phyloP scores from a whole-genome alignment of 176 grass and related monocot genomes.

The Panicum miliaceum region DNA sequence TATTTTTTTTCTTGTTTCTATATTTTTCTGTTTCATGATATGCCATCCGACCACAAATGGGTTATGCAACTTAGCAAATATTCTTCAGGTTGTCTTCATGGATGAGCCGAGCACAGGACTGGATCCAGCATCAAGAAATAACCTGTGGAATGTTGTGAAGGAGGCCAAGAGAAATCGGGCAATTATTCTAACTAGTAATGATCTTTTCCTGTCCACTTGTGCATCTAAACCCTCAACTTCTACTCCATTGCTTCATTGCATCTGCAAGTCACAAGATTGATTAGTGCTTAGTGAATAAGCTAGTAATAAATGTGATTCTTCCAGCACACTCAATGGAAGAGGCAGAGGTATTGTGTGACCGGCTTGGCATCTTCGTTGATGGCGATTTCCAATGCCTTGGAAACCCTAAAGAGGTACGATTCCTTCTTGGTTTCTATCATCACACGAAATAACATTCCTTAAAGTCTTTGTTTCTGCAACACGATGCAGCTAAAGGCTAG shows the following conservation, averaged over 20 bases:
- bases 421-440: not conserved
- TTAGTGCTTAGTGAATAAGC: not conserved
- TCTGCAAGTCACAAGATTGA: slow-evolving; percentile 16
- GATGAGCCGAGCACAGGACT: slow-evolving; percentile 92
- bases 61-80: slow-evolving; percentile 29
- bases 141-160: slow-evolving; percentile 78
- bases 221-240: slow-evolving; percentile 16
- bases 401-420: slow-evolving; percentile 62
- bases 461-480: not conserved
- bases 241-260: slow-evolving; percentile 1
- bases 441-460: not conserved
- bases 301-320: slow-evolving; percentile 31
- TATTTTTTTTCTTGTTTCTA: slow-evolving; percentile 35
- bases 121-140: slow-evolving; percentile 79
- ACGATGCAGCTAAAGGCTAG: slow-evolving; percentile 50
- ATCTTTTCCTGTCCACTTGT: slow-evolving; percentile 33
- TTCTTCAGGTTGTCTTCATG: slow-evolving; percentile 83
- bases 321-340: slow-evolving; percentile 81
- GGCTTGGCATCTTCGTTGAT: slow-evolving; percentile 61
- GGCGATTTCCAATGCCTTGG: slow-evolving; percentile 71
- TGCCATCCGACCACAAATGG: not conserved
- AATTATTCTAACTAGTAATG: slow-evolving; percentile 76
- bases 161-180: slow-evolving; percentile 66
- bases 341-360: slow-evolving; percentile 67
- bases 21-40: not conserved